Conservation (phyloP, 2,329 filamentous ascomycete genomes). For the Paracamarosporium sp. region DNA sequence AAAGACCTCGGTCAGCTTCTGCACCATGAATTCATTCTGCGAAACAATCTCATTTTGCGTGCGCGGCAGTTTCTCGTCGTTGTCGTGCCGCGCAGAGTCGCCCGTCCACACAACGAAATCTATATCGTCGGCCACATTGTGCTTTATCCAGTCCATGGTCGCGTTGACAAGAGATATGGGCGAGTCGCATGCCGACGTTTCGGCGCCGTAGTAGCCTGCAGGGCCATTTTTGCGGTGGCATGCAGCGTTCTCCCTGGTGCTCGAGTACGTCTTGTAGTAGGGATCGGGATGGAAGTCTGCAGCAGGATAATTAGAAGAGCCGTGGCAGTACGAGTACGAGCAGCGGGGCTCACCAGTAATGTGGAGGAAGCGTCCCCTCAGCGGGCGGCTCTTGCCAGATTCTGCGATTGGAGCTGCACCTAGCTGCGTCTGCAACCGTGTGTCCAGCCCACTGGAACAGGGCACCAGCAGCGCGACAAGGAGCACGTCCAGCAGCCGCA, state of each 20-base stretch:
- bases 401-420: constrained; percentile 14
- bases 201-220: constrained; percentile 82
- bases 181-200: constrained; percentile 87
- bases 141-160: constrained; percentile 86
- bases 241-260: constrained; percentile 69
- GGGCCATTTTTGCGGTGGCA: constrained; percentile 82
- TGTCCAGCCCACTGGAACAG: constrained; percentile 19
- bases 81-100: constrained; percentile 88
- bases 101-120: constrained; percentile 96
- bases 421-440: constrained; percentile 14
- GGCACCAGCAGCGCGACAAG: constrained; percentile 33
- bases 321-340: not conserved
- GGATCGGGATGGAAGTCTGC: constrained; percentile 90
- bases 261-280: constrained; percentile 81
- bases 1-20: constrained; percentile 80
- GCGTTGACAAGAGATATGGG: constrained; percentile 82
- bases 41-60: constrained; percentile 76
- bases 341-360: constrained; percentile 72
- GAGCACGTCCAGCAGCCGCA: constrained; percentile 21
- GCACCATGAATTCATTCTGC: constrained; percentile 76
- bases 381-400: constrained; percentile 23
- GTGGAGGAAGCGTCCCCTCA: constrained; percentile 78
- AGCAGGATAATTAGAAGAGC: not conserved
- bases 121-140: constrained; percentile 76
- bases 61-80: constrained; percentile 80